Evolutionary conservation across 1,284 basidiomycete genomes (phyloP), one percentile per base, ranked within the genome.

Genomic region (Cutaneotrichosporon cavernicola): DNA sequence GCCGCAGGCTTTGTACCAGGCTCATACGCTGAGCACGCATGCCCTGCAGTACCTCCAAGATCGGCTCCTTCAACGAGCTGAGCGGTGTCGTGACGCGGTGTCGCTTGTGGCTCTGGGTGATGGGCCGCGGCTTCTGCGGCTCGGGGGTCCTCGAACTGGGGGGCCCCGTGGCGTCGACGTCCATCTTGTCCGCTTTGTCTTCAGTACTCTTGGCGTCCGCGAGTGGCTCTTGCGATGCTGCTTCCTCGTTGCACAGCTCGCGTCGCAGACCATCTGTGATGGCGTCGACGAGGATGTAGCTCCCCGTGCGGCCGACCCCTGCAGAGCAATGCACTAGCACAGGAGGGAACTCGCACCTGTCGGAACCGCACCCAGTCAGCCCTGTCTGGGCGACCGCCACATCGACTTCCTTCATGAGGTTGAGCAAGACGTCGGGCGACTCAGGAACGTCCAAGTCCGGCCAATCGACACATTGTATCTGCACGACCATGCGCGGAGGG

Each of bases 1-100:
- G 92, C 65, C 92, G 83, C 73, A 94, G 80, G 74, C 88, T 92
- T 82, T 93, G 92, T 72, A 91, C 92, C 64, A 95, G 79, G 72
- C 90, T 92, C 92, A 95, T 95, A 58, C 92, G 83, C 80, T 95
- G 92, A 74, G 92, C 88, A 56, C 92, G 85, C 89, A 95, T 92
- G 73, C 92, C 90, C 76, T 91, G 89, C 32, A 95, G 82, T 4
- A 94, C 85, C 62, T 87, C 84, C 73, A 85, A 85, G 47, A 95
- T 85, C 5, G 92, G 92, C 64, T 91, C 88, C 40, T 85, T 82
- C 69, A 89, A 86, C 31, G 83, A 81, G 51, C 85, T 86, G 58
- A 93, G 75, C 36, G 85, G 79, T 7, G 71, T 77, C 14, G 85
- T 83, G 1, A 88, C 88, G 3, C n/a, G 85, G 84, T 64, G 72